phyloP scores from a whole-genome alignment of 2,329 filamentous ascomycete species.

The Neonectria magnoliae region DNA sequence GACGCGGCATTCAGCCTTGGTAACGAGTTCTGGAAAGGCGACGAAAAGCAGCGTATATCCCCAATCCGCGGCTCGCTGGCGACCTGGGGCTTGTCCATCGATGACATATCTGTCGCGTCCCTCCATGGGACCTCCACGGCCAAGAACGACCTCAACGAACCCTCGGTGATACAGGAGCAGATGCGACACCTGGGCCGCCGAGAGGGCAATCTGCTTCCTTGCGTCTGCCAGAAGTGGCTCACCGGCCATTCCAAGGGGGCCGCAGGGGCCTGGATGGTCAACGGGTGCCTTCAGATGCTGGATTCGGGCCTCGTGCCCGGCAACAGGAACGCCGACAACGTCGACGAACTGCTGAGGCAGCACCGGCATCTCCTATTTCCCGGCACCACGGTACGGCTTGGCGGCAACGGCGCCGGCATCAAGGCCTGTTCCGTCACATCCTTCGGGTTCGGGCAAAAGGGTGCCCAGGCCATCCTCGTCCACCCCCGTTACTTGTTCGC shows the following conservation, averaged over 20 bases:
- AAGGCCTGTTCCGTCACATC: conserved; percentile 99
- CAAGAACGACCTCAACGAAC: conserved; percentile 99
- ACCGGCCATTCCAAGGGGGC: conserved; percentile 99
- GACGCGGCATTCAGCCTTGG: no score
- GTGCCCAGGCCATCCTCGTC: conserved; percentile 94
- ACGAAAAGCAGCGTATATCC: conserved; percentile 93
- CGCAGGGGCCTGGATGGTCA: conserved; percentile 99
- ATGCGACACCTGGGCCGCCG: conserved; percentile 91
- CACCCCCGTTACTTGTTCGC: conserved; percentile 97
- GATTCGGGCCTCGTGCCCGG: conserved; percentile 94
- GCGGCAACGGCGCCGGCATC: no score
- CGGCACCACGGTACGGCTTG: no score
- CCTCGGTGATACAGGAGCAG: conserved; percentile 97
- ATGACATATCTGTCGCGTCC: conserved; percentile 92
- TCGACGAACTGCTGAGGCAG: no score
- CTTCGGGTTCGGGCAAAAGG: conserved; percentile 99
- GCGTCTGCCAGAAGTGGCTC: conserved; percentile 99
- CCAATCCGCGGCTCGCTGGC: conserved; percentile 93
- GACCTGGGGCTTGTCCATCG: conserved; percentile 97
- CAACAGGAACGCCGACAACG: conserved; percentile 97
- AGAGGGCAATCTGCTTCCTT: conserved; percentile 95
- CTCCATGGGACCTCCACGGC: conserved; percentile 99
- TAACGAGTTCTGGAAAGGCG: conserved; percentile 99
- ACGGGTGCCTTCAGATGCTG: conserved; percentile 94
- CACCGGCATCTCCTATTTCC: no score